A percentile compares a stretch with the other conserved stretches of the same genome.
phyloP scores from a whole-genome alignment of 108 stramenopile species.

The Skeletonema tropicum region DNA sequence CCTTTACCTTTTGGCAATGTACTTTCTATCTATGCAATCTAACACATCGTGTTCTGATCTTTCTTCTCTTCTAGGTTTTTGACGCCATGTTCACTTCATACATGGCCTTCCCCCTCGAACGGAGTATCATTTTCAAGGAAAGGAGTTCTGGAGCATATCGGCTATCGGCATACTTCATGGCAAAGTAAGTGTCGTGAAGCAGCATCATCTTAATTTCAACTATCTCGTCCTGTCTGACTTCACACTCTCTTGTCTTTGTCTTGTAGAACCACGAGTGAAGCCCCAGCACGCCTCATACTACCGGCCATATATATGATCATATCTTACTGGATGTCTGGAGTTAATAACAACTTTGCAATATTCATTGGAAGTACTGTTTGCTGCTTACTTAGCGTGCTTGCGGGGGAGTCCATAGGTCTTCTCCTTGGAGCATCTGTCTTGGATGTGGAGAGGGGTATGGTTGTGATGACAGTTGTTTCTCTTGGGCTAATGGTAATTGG shows the following conservation, averaged over 20 bases:
- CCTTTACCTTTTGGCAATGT: no score
- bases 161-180: slow-evolving; percentile 77
- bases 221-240: not conserved
- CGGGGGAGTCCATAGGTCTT: slow-evolving; percentile 75
- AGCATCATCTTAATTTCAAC: not conserved
- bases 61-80: slow-evolving; percentile 40
- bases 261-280: slow-evolving; percentile 56
- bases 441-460: slow-evolving; percentile 62
- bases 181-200: slow-evolving; percentile 35
- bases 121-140: slow-evolving; percentile 77
- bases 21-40: not conserved
- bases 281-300: slow-evolving; percentile 57
- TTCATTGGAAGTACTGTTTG: slow-evolving; percentile 57
- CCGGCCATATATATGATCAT: slow-evolving; percentile 69
- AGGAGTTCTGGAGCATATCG: slow-evolving; percentile 63
- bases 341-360: slow-evolving; percentile 46
- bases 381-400: slow-evolving; percentile 60
- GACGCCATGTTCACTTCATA: slow-evolving; percentile 73
- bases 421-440: slow-evolving; percentile 68
- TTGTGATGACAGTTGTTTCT: slow-evolving; percentile 59
- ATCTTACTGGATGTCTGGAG: slow-evolving; percentile 73
- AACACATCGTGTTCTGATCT: not conserved
- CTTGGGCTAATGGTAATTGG: slow-evolving; percentile 65
- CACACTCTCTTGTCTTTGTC: not conserved
- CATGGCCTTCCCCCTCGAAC: slow-evolving; percentile 73